Percentiles rank a stretch among this genome's conserved stretches.
Evolutionary conservation across 345 rosid genomes (phyloP).

Genomic region (Camelina hispida): DNA sequence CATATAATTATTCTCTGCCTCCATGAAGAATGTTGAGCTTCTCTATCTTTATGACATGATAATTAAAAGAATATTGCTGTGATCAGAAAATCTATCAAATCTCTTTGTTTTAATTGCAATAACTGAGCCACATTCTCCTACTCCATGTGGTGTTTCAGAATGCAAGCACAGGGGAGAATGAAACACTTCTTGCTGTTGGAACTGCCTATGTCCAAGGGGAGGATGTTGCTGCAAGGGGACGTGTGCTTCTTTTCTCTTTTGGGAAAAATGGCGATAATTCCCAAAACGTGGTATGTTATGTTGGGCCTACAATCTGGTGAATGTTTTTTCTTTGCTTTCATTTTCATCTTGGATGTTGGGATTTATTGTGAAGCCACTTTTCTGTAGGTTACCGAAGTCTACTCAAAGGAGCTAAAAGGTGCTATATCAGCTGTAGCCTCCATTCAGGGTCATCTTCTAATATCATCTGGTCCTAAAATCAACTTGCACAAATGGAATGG

Average conservation of each 20-base stretch:
- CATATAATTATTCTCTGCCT: constrained; percentile 32
- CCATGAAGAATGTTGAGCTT: constrained; percentile 16
- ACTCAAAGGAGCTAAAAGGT: constrained; percentile 94
- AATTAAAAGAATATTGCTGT: constrained; percentile 7
- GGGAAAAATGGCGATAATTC: constrained; percentile 66
- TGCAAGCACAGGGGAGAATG: constrained; percentile 78
- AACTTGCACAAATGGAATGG: constrained; percentile 95
- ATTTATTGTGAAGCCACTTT: constrained; percentile 31
- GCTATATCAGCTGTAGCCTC: constrained; percentile 98
- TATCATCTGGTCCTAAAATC: constrained; percentile 97
- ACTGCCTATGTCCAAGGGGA: constrained; percentile 99
- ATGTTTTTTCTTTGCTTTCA: background rate
- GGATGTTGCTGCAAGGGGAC: constrained; percentile 99
- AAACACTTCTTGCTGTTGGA: constrained; percentile 88
- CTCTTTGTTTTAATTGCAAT: constrained; percentile 24
- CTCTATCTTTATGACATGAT: constrained; percentile 22
- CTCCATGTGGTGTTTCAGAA: constrained; percentile 59
- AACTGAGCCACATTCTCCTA: constrained; percentile 28
- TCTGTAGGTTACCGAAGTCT: constrained; percentile 83
- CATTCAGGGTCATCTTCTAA: constrained; percentile 93
- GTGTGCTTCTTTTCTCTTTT: constrained; percentile 82
- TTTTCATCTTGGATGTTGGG: constrained; percentile 25
- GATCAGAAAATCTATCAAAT: constrained; percentile 6
- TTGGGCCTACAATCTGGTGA: constrained; percentile 21
- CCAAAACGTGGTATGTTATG: constrained; percentile 62